Conservation (phyloP, 495 filamentous ascomycete genomes). For the Tuber microsphaerosporum region DNA sequence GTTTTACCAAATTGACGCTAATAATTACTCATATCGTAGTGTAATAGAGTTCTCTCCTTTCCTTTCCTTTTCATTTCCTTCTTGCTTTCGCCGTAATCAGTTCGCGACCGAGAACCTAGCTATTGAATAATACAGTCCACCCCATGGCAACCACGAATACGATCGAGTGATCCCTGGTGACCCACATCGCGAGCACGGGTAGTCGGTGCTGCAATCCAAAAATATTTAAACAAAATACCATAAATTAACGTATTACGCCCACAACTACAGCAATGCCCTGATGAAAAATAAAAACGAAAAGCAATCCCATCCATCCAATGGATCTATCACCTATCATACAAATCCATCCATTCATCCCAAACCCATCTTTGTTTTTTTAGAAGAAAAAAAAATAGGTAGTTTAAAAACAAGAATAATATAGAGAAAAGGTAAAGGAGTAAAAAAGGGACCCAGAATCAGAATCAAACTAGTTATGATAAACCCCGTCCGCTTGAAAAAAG, state of each 20-base stretch:
- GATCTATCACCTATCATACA: neutral
- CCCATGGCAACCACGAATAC: neutral
- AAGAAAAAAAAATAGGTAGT: conserved; percentile 3
- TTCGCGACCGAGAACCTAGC: neutral
- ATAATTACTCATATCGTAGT: neutral
- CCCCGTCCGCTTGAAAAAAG: neutral
- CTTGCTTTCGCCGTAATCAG: neutral
- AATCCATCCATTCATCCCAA: conserved; percentile 28
- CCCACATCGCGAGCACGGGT: neutral
- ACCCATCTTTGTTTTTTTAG: conserved; percentile 28
- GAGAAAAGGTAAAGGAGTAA: conserved; percentile 7
- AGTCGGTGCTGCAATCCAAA: neutral
- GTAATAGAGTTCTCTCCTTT: neutral
- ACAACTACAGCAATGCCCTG: conserved; percentile 9
- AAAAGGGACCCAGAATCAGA: conserved; percentile 40
- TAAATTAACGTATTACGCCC: conserved; percentile 9
- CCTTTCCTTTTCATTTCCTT: neutral
- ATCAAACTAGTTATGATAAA: conserved; percentile 32
- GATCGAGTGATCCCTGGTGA: neutral
- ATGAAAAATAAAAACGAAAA: conserved; percentile 15
- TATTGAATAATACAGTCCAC: neutral
- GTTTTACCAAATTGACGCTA: neutral
- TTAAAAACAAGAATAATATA: conserved; percentile 7
- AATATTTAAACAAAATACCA: neutral
- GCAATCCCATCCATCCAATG: neutral